phyloP scores from a whole-genome alignment of 352 stramenopile genomes.

The Blastocystis sp. region DNA sequence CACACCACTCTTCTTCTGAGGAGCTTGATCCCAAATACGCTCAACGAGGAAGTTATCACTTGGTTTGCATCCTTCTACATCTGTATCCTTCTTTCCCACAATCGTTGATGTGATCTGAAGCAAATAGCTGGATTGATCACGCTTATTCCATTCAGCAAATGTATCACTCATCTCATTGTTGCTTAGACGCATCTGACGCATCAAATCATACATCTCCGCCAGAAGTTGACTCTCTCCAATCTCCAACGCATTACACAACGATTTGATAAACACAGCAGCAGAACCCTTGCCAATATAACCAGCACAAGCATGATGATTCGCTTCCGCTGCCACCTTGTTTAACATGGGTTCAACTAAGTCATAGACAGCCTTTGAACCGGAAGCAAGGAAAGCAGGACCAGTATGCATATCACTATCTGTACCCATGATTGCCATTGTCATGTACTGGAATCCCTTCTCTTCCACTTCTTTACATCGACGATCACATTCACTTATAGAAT shows the following conservation, averaged over 20 bases:
- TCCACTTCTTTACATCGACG: neutral
- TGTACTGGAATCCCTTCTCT: neutral
- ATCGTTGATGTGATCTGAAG: neutral
- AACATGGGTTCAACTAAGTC: neutral
- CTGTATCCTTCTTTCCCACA: slow-evolving; percentile 20
- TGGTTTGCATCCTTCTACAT: slow-evolving; percentile 36
- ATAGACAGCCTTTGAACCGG: neutral
- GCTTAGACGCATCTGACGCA: neutral
- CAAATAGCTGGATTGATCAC: neutral
- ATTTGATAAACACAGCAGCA: neutral
- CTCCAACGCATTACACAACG: neutral
- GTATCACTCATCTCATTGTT: neutral
- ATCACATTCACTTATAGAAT: neutral
- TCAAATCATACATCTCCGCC: neutral
- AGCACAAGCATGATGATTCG: neutral
- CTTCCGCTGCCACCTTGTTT: neutral
- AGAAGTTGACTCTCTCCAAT: slow-evolving; percentile 1
- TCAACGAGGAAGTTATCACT: slow-evolving; percentile 5
- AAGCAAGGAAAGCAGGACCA: neutral
- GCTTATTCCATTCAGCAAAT: neutral
- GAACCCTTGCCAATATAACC: neutral
- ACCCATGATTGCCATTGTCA: slow-evolving; percentile 9
- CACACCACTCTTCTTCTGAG: neutral
- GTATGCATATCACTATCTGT: neutral
- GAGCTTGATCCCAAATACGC: neutral